Percentiles rank a stretch among this genome's conserved stretches.
Conservation (phyloP, 345 rosid species). For the Cardamine resedifolia region DNA sequence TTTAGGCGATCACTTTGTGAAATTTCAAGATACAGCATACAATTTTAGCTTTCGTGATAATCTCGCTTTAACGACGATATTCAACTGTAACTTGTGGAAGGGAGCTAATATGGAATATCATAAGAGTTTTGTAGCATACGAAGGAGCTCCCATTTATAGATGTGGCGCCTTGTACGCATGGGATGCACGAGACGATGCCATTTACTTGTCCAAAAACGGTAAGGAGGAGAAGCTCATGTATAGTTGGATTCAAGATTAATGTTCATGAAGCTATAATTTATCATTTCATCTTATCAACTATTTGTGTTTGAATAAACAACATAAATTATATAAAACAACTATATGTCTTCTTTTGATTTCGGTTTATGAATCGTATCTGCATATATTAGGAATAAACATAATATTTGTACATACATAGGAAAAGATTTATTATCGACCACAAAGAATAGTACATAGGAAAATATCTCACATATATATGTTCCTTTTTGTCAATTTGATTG, state of each 20-base stretch:
- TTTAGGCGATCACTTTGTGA: neutral
- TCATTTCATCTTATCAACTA: neutral
- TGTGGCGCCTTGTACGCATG: slow-evolving; percentile 1
- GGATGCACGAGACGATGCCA: neutral
- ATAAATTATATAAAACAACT: neutral
- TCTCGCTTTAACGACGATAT: neutral
- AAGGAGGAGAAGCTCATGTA: neutral
- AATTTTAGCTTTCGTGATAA: slow-evolving; percentile 17
- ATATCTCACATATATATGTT: neutral
- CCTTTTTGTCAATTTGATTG: neutral
- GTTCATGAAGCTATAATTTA: neutral
- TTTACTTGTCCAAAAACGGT: neutral
- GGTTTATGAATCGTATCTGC: neutral
- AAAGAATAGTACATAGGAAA: neutral
- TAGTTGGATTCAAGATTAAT: neutral
- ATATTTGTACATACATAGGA: neutral
- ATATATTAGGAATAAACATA: neutral
- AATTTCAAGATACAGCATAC: neutral
- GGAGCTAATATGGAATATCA: neutral
- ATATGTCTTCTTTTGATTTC: neutral
- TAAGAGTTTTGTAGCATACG: neutral
- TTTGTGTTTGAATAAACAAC: neutral
- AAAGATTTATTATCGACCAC: too few species aligned
- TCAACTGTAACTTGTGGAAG: neutral
- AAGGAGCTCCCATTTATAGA: neutral